Evolutionary conservation across 768 basidiomycete species (phyloP).

Genomic region (Collybiopsis confluens): DNA sequence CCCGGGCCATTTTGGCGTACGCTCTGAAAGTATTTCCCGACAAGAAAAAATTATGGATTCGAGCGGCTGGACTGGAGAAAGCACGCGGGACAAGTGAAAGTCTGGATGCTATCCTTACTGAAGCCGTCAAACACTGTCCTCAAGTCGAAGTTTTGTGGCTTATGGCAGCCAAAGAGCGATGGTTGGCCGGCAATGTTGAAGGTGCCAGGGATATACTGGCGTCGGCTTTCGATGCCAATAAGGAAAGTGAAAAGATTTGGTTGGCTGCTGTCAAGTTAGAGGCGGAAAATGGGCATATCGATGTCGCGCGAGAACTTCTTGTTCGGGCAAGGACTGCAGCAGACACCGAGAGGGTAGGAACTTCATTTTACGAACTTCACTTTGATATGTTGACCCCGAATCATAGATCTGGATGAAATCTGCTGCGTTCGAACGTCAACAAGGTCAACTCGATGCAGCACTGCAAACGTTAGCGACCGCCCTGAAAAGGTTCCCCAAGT

Average conservation of each 20-base stretch:
- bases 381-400: background rate
- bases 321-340: slow-evolving; percentile 87
- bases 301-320: slow-evolving; percentile 81
- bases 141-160: slow-evolving; percentile 97
- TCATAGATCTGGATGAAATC: slow-evolving; percentile 98
- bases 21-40: slow-evolving; percentile 90
- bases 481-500: slow-evolving; percentile 80
- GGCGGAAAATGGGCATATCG: slow-evolving; percentile 89
- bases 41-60: slow-evolving; percentile 79
- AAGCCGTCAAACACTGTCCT: slow-evolving; percentile 88
- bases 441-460: slow-evolving; percentile 69
- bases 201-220: slow-evolving; percentile 89
- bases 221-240: slow-evolving; percentile 88
- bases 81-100: slow-evolving; percentile 82
- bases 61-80: slow-evolving; percentile 92
- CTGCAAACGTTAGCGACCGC: slow-evolving; percentile 73
- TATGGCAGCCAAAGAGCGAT: slow-evolving; percentile 98
- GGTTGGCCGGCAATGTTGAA: slow-evolving; percentile 83
- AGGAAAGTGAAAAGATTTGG: slow-evolving; percentile 97
- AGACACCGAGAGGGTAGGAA: slow-evolving; percentile 81
- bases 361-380: slow-evolving; percentile 6
- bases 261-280: slow-evolving; percentile 96
- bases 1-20: slow-evolving; percentile 86
- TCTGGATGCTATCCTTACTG: slow-evolving; percentile 73
- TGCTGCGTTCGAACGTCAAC: slow-evolving; percentile 90